Evolutionary conservation across 192 early-diverging fungal species (phyloP).

Genomic region (Gamsiella multidivaricata): DNA sequence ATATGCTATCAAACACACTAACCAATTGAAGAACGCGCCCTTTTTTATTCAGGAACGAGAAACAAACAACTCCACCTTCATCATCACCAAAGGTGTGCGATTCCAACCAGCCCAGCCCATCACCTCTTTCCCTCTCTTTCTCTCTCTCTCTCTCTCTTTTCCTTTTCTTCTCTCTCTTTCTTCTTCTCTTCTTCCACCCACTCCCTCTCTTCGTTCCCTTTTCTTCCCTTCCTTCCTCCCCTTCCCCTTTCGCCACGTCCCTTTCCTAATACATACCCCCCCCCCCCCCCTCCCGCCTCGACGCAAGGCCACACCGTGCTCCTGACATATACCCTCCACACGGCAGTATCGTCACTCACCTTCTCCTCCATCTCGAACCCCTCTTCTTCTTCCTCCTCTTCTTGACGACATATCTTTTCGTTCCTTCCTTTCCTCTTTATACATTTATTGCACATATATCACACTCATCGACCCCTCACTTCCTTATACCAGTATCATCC

Average conservation of each 20-base stretch:
- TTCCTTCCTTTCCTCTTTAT: conserved; percentile 2
- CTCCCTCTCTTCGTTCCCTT: neutral
- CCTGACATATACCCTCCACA: neutral
- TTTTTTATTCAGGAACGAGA: too few relatives aligned
- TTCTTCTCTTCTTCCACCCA: neutral
- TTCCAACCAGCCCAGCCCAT: neutral
- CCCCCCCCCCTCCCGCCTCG: conserved; percentile 2
- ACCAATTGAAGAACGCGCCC: too few relatives aligned
- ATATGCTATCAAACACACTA: too few relatives aligned
- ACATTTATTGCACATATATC: conserved; percentile 7
- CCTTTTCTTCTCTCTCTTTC: neutral
- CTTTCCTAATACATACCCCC: neutral
- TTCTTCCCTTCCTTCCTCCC: neutral
- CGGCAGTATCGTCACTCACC: conserved; percentile 20
- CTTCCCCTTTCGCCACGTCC: neutral
- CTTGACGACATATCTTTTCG: neutral
- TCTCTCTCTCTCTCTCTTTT: neutral
- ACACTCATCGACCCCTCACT: too few relatives aligned
- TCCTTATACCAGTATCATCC: too few relatives aligned
- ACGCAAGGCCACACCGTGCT: neutral
- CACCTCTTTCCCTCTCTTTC: neutral
- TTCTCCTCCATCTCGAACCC: neutral
- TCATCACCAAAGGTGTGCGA: too few relatives aligned
- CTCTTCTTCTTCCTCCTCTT: conserved; percentile 2
- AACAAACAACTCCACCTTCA: too few relatives aligned